These are phyloP conservation scores for Terfezia boudieri DNA, from an alignment of 495 filamentous ascomycete genomes.

Conservation along the genomic window DNA sequence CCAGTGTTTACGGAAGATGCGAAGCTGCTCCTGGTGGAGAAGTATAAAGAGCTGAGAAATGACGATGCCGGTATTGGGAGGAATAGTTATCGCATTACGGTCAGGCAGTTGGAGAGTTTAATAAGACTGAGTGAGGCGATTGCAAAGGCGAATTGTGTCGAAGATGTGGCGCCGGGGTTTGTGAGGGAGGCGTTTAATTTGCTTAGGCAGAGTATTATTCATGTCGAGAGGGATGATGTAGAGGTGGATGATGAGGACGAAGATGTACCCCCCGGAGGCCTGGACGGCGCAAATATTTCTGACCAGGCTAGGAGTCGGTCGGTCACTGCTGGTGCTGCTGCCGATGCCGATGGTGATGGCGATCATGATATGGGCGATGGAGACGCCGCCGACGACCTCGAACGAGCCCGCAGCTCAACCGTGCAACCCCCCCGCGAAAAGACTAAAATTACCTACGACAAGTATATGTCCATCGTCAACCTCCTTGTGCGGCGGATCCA, in stretches of 20 bases:
- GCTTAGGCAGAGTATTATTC: conserved; percentile 81
- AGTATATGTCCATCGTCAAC: conserved; percentile 79
- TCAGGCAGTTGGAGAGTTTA: conserved; percentile 83
- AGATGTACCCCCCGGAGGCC: conserved; percentile 11
- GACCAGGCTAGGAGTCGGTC: conserved; percentile 16
- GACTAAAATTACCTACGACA: conserved; percentile 87
- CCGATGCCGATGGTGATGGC: conserved; percentile 28
- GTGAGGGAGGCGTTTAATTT: conserved; percentile 81
- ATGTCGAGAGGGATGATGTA: conserved; percentile 92
- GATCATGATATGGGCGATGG: conserved; percentile 48
- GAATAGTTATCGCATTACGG: conserved; percentile 91
- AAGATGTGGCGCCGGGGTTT: conserved; percentile 48
- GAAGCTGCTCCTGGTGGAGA: conserved; percentile 60
- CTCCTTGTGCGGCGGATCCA: conserved; percentile 59
- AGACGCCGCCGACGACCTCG: conserved; percentile 22
- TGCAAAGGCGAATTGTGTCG: conserved; percentile 89
- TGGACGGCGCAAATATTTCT: conserved; percentile 23
- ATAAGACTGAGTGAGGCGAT: conserved; percentile 90
- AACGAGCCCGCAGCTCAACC: conserved; percentile 12
- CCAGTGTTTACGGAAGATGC: conserved; percentile 82
- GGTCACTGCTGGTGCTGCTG: conserved; percentile 8
- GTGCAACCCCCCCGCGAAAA: conserved; percentile 31
- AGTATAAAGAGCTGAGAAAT: conserved; percentile 86
- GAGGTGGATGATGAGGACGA: conserved; percentile 75
- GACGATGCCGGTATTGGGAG: conserved; percentile 82